phyloP scores from a whole-genome alignment of 345 rosid species.

The Salix dunnii region DNA sequence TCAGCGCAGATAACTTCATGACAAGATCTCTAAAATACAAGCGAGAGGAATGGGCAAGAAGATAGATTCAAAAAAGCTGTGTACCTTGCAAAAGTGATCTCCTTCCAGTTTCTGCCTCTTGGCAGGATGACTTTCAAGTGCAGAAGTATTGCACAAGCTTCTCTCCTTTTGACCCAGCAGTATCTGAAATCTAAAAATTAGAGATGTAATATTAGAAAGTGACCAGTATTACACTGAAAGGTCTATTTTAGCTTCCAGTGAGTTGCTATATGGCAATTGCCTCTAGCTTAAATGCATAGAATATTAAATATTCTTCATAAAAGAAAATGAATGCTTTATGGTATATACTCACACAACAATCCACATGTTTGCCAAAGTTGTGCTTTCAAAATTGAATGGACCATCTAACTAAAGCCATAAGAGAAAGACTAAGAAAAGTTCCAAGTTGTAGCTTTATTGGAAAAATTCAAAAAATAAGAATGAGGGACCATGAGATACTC shows the following conservation, averaged over 20 bases:
- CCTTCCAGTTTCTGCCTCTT: constrained; percentile 96
- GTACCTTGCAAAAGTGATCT: constrained; percentile 72
- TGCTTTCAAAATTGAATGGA: neutral
- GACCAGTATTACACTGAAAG: neutral
- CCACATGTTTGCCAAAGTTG: neutral
- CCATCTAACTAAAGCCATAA: neutral
- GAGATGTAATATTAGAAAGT: constrained; percentile 2
- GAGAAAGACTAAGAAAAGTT: neutral
- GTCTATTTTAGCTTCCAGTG: neutral
- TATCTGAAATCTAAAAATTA: constrained; percentile 45
- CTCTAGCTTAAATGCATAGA: neutral
- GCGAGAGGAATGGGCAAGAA: neutral
- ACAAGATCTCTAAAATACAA: neutral
- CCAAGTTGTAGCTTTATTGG: neutral
- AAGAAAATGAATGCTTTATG: neutral
- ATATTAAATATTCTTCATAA: neutral
- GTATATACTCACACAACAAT: neutral
- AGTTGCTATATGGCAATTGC: neutral
- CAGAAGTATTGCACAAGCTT: constrained; percentile 43
- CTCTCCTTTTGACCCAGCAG: constrained; percentile 36
- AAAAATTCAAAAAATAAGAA: neutral
- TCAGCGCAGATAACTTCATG: constrained; percentile 2
- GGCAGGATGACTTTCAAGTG: constrained; percentile 72
- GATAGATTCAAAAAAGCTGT: neutral
- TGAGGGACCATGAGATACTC: neutral